Evolutionary conservation across 2,329 filamentous ascomycete genomes (phyloP), one percentile per base, ranked within the genome.

Genomic region (Xylaria digitata): DNA sequence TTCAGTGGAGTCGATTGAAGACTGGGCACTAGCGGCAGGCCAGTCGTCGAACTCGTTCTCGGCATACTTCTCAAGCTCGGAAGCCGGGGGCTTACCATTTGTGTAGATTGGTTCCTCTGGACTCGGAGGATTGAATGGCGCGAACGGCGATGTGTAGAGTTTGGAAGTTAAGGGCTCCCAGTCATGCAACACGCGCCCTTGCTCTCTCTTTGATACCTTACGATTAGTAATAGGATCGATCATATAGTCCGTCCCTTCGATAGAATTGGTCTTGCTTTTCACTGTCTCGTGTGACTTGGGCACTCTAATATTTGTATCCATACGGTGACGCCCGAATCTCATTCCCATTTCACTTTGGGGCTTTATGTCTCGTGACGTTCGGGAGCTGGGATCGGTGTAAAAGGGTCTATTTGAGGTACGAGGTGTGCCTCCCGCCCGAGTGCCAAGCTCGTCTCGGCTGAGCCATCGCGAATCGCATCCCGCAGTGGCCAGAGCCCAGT

Each of bases 151-250:
- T 7, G 73, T 73, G 63, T 81, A 80, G 1, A 74, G 67, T 61
- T 77, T 77, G 71, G 77, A 79, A 1, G 75, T 76, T 11, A 75
- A 73, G 3, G 74, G 73, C n/a, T 79, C 63, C 26, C 37, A 49
- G 9, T 58, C 68, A 8, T 69, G 61, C 5, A 74, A 70, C 0
- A 42, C 6, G 13, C 60, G 59, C 11, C 67, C 63, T n/a, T 68
- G 57, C 1, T 69, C 69, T 60, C 67, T 65, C 66, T 73, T 80
- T 19, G 73, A 65, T 3, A 86, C 80, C 66, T 82, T 86, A 40
- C 85, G 82, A 68, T 89, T 89, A 17, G 86, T 87, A 65, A 89
- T 87, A 2, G 87, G 86, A 63, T 89, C 86, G 49, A 89, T 87
- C 21, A 81, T 75, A 54, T 81, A 83, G 8, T 80, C 80, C 1